Evolutionary conservation across 768 basidiomycete genomes (phyloP), one percentile per base, ranked within the genome.

Genomic region (Tricholoma furcatifolium): DNA sequence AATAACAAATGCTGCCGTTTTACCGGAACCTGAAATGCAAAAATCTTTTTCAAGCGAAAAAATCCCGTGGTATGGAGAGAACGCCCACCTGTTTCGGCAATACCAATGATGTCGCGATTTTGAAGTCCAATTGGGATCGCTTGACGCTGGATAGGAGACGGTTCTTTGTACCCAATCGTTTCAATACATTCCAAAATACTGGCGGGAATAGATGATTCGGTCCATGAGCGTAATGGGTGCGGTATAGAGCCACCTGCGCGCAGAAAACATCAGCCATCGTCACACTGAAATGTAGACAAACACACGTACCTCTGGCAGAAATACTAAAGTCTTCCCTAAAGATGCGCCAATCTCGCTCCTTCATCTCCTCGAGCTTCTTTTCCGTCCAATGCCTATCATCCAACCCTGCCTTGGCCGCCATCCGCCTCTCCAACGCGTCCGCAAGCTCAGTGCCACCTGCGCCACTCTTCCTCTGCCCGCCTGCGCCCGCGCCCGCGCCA

Each of bases 341-440:
- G 67, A 99, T 99, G 62, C 97, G 84, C 97, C 97, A 99, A 67
- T 99, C 97, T 43, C 97, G 79, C 63, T 98, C 97, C 65, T 89
- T 93, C 87, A 99, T 98, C 71, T 98, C 94, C 3, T 78, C 67
- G 38, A 98, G 74, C 1, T 87, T 82, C 69, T 99, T 99, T 14
- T 98, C 95, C 0, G 92, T 88, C 97, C 97, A 99, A 74, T 99
- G 97, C 53, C 95, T 79, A 67, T 98, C 97, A 66, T 98, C 96
- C 49, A 91, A 75, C 4, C 90, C 91, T 43, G 80, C 74, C 72
- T 90, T 90, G 53, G 83, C 82, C 10, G 93, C 91, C 66, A 82
- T 84, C 54, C 91, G 75, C 54, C 92, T 74, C 69, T 96, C 95
- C 70, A 93, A 79, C 9, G 85, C 73, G 68, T 96, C 93, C 17